A percentile compares a stretch with the other conserved stretches of the same genome.
These are phyloP conservation scores for Yamadazyma jaroonii DNA, from an alignment of 1,139 yeast genomes.

Conservation along the genomic window DNA sequence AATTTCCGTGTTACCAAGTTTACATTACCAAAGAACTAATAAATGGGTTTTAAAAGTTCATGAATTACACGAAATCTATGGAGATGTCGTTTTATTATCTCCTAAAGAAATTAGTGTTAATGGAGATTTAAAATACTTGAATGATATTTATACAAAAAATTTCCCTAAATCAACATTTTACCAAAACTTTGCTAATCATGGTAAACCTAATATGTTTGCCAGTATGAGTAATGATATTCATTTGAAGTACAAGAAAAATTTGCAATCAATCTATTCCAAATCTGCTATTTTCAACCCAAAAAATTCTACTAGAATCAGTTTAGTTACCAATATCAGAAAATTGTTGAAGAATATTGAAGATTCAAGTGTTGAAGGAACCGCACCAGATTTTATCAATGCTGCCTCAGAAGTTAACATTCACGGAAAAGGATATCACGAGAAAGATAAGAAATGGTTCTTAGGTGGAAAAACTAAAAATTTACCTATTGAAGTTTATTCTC, in stretches of 20 bases:
- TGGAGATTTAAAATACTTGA: conserved; percentile 47
- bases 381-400: conserved; percentile 36
- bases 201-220: conserved; percentile 57
- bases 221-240: conserved; percentile 50
- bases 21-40: conserved; percentile 52
- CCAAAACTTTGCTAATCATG: conserved; percentile 60
- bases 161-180: conserved; percentile 62
- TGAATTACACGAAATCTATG: conserved; percentile 52
- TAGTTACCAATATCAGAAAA: conserved; percentile 24
- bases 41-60: conserved; percentile 52
- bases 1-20: conserved; percentile 41
- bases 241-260: conserved; percentile 44
- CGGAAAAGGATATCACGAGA: conserved; percentile 31
- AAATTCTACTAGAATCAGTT: conserved; percentile 24
- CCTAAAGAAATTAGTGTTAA: conserved; percentile 63
- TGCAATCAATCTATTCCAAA: conserved; percentile 51
- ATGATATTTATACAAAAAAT: conserved; percentile 56
- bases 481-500: conserved; percentile 55
- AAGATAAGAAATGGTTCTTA: conserved; percentile 30
- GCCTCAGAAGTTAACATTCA: conserved; percentile 28
- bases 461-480: conserved; percentile 20
- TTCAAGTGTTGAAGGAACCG: conserved; percentile 31
- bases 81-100: conserved; percentile 57
- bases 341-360: conserved; percentile 25
- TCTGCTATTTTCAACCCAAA: conserved; percentile 32